Evolutionary conservation across 768 basidiomycete genomes (phyloP).

Genomic region (Calvatia gigantea): DNA sequence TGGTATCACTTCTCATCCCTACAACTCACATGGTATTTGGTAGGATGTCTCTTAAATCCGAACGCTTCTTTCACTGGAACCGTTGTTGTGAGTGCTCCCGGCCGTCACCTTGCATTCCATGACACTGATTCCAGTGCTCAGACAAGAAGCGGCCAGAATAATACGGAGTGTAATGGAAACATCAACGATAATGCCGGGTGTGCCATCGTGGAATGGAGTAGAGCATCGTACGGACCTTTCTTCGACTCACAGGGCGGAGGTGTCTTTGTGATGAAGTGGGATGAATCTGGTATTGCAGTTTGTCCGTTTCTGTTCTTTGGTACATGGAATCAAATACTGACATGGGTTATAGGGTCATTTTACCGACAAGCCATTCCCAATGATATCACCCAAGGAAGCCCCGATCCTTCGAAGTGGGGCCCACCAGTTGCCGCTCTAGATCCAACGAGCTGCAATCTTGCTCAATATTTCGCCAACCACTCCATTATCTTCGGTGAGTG

Average conservation of each 20-base stretch:
- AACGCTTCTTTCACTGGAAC: slow-evolving; percentile 18
- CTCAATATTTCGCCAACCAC: slow-evolving; percentile 62
- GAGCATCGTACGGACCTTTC: slow-evolving; percentile 77
- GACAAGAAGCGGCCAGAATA: slow-evolving; percentile 6
- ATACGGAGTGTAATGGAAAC: slow-evolving; percentile 45
- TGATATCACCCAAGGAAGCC: slow-evolving; percentile 60
- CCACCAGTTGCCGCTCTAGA: slow-evolving; percentile 61
- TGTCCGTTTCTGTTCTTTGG: slow-evolving; percentile 45
- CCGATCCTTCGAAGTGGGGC: slow-evolving; percentile 70
- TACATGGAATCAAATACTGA: slow-evolving; percentile 2
- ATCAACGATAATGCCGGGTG: slow-evolving; percentile 67
- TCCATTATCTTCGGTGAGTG: slow-evolving; percentile 71
- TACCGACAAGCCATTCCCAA: slow-evolving; percentile 74
- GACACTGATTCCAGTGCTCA: neutral
- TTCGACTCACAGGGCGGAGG: slow-evolving; percentile 83
- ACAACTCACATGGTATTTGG: neutral
- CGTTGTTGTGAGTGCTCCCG: neutral
- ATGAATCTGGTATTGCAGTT: slow-evolving; percentile 69
- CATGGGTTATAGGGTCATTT: slow-evolving; percentile 61
- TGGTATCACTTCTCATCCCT: neutral
- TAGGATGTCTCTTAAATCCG: slow-evolving; percentile 23
- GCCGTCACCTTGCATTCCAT: neutral
- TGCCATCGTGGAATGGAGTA: slow-evolving; percentile 74
- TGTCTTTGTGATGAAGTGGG: slow-evolving; percentile 89
- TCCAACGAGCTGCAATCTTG: slow-evolving; percentile 54